Percentiles rank a stretch among this genome's conserved stretches.
phyloP scores from a whole-genome alignment of 306 rosid genomes.

The Begonia peltatifolia region DNA sequence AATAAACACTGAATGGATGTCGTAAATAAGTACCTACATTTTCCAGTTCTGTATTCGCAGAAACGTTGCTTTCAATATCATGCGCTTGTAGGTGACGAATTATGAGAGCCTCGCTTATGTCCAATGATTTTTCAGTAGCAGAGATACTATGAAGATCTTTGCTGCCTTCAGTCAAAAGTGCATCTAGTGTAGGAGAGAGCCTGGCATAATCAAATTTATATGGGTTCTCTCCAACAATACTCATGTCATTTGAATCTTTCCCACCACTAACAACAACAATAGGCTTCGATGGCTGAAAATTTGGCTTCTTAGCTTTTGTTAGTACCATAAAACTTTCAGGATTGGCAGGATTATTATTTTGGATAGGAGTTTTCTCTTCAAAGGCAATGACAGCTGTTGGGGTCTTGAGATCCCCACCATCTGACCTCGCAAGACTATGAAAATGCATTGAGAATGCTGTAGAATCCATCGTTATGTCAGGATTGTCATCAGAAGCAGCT shows the following conservation, averaged over 20 bases:
- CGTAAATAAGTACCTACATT: constrained; percentile 1
- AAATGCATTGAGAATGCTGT: constrained; percentile 88
- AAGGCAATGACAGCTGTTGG: constrained; percentile 36
- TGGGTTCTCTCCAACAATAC: constrained; percentile 45
- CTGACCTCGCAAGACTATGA: constrained; percentile 73
- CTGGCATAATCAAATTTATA: constrained; percentile 34
- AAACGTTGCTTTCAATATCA: constrained; percentile 2
- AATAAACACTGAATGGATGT: too few species aligned
- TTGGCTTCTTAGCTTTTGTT: constrained; percentile 29
- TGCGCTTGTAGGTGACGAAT: constrained; percentile 5
- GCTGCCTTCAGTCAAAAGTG: constrained; percentile 47
- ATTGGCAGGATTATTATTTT: constrained; percentile 17
- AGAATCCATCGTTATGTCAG: constrained; percentile 79
- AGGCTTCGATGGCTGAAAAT: constrained; percentile 15
- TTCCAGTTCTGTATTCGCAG: constrained; percentile 10
- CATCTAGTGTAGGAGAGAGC: constrained; percentile 44
- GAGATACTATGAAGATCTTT: constrained; percentile 25
- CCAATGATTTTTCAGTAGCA: constrained; percentile 9
- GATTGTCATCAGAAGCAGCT: constrained; percentile 42
- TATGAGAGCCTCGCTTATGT: constrained; percentile 7
- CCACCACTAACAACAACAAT: constrained; percentile 21
- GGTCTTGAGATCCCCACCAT: constrained; percentile 59
- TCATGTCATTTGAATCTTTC: constrained; percentile 63
- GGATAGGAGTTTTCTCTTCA: constrained; percentile 34
- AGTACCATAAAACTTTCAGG: constrained; percentile 58